Evolutionary conservation across 768 basidiomycete genomes (phyloP), one percentile per base, ranked within the genome.

Genomic region (Mycena galopus): DNA sequence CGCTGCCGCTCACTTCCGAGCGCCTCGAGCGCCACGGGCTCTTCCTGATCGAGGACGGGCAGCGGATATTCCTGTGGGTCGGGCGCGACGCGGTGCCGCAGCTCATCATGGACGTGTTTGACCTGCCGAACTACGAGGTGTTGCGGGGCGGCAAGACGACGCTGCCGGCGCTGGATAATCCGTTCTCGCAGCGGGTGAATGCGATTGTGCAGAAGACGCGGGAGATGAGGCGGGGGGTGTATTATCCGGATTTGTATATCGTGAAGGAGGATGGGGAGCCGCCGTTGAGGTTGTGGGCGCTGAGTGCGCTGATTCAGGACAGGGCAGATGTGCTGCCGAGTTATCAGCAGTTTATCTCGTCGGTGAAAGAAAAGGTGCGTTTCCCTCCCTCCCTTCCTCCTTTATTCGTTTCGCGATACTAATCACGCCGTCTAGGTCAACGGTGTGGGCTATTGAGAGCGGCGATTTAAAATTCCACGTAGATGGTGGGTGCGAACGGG

Each of bases 211-310:
- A 95, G 83, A 99, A 99, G 86, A 95, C 93, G 19, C 90, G 98
- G 21, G 98, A 99, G 83, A 90, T 96, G 88, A 93, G 98, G 59
- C 89, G 96, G 47, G 96, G 97, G 17, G 91, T 93, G 6, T 99
- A 98, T 81, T 93, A 94, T 79, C 96, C 96, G 10, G 96, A 98
- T 80, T 85, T 99, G 9, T 99, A 98, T 78, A 86, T 98, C 63
- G 96, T 99, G 78, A 99, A 99, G 84, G 96, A 98, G 81, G 98
- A 99, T 76, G 97, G 96, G 71, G 98, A 99, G 82, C 94, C 96
- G 8, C 93, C 96, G 55, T 86, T 99, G 78, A 88, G 97, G 72
- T 88, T 96, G 70, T 99, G 98, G 98, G 98, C 97, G 0, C 88
- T 99, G 72, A 96, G 95, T 79, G 90, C 91, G 77, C 89, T 99